Evolutionary conservation across 2,329 filamentous ascomycete species (phyloP).

Genomic region (Pyrenophora tritici-repentis): DNA sequence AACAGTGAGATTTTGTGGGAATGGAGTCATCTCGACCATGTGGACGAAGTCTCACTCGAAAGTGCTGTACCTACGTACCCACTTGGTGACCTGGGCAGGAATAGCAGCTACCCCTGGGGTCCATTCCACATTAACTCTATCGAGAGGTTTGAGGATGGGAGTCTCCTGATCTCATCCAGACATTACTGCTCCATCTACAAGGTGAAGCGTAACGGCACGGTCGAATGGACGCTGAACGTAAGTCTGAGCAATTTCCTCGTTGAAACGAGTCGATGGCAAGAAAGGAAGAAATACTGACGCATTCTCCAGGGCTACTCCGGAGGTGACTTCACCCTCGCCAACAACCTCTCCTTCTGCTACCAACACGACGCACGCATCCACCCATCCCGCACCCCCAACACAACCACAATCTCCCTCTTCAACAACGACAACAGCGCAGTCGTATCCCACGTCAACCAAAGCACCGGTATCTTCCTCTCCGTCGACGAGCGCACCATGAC

Average conservation of each 20-base stretch:
- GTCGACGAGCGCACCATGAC: slow-evolving; percentile 9
- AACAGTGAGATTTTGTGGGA: slow-evolving; percentile 15
- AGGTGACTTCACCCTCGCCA: slow-evolving; percentile 10
- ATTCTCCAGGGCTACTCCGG: slow-evolving; percentile 3
- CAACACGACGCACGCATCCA: slow-evolving; percentile 17
- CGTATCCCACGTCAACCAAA: neutral
- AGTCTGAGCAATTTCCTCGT: neutral
- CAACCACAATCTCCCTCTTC: slow-evolving; percentile 4
- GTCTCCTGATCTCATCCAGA: slow-evolving; percentile 2
- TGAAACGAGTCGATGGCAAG: neutral
- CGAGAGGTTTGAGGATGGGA: slow-evolving; percentile 2
- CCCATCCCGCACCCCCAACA: neutral
- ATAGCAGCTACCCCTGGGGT: slow-evolving; percentile 6
- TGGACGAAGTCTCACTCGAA: neutral
- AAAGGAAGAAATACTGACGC: neutral
- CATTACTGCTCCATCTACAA: slow-evolving; percentile 5
- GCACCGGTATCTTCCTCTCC: slow-evolving; percentile 7
- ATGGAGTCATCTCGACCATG: slow-evolving; percentile 16
- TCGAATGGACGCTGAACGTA: slow-evolving; percentile 4
- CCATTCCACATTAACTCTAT: slow-evolving; percentile 4
- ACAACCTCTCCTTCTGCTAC: slow-evolving; percentile 13
- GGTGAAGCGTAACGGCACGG: slow-evolving; percentile 1
- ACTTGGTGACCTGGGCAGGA: neutral
- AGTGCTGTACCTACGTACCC: slow-evolving; percentile 5
- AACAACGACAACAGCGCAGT: slow-evolving; percentile 7